Base-by-base conservation (phyloP, 306 rosid genomes). In the Prunus fruticosa region DNA sequence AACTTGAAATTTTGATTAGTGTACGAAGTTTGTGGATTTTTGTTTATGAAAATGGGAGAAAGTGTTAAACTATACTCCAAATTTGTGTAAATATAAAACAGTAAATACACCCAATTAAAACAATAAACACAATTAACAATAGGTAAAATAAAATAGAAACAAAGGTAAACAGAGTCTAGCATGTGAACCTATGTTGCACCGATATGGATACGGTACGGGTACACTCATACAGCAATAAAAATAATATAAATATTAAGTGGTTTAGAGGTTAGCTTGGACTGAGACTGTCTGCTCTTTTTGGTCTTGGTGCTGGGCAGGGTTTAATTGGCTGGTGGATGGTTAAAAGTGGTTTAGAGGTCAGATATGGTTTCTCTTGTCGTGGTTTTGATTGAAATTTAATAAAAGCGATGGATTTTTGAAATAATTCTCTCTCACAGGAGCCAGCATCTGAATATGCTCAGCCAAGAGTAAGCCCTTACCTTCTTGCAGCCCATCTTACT, bases 241-340 rank as follows among this genome's bases (percentile, higher is more conserved):
- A 25, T 25, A 25, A 1, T 25, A 1, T 1, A 25, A 25, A 25
- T 25, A 25, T 25, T 25, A 25, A 25, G 27, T 25, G 27, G 27
- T 25, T 25, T 25, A 25, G 27, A 25, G 27, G 23, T 23, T 23
- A 23, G 23, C 91, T 91, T 80, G 98, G 97, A 76, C 69, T 87
- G 71, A 89, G 94, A 85, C 85, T 93, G 50, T 89, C 90, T 63
- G 79, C 80, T 64, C 87, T 93, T 43, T 88, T 91, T 84, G 91
- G 78, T 78, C 93, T 91, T 63, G 98, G 96, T 84, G 97, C 92
- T 62, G 97, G 96, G 58, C 97, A 93, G 90, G 93, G 97, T 80
- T 76, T 91, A 28, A 84, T 93, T n/a, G 98, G 98, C 81, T 91
- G 98, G 98, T 93, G 98, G 98, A 93, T 93, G 98, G 98, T 93